Base-by-base conservation (phyloP, 192 early-diverging fungal genomes). In the Bifiguratus adelaidae region DNA sequence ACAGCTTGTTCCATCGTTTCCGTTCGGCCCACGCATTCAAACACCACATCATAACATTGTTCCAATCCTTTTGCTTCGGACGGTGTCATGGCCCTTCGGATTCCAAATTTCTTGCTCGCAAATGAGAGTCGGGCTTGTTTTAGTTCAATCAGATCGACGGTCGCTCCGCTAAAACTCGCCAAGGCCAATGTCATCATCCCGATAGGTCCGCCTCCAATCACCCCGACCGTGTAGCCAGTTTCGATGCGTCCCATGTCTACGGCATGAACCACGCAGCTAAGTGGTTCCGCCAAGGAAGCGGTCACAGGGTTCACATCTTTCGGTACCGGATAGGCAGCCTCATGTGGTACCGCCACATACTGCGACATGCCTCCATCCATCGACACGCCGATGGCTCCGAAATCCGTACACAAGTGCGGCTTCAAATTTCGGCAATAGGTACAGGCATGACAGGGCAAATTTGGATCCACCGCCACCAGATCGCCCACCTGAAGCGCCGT, bases 231-330 rank as follows among this genome's bases (percentile, higher is more conserved):
- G 34, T 66, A 59, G 20, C 71, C 67, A 28, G 46, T 65, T 38
- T 73, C 61, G 45, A 73, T 49, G 7, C 41, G 24, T 25, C 63
- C 71, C 32, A 49, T 52, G 38, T 73, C 64, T 2, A 74, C 68
- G 13, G 71, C 71, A 33, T 74, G 71, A 12, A 74, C 58, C 7
- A 67, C 68, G 43, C 71, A 74, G 4, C 67, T 67, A 19, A 74
- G 63, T 18, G 71, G 71, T 41, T 74, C 71, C 2, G 71, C 61
- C 40, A 74, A 60, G 7, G 56, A 59, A 13, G 71, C 71, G 4
- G 63, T 60, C 34, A 61, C 67, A 18, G 71, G 57, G 1, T 63
- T 25, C 3, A 74, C 47, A 4, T 55, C 43, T 2, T 30, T 12
- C 7, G 68, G 56, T 0, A 63, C 58, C 12, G 43, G 30, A 22